These are phyloP conservation scores for Pleurotus giganteus DNA, from an alignment of 768 basidiomycete species.

Conservation along the genomic window DNA sequence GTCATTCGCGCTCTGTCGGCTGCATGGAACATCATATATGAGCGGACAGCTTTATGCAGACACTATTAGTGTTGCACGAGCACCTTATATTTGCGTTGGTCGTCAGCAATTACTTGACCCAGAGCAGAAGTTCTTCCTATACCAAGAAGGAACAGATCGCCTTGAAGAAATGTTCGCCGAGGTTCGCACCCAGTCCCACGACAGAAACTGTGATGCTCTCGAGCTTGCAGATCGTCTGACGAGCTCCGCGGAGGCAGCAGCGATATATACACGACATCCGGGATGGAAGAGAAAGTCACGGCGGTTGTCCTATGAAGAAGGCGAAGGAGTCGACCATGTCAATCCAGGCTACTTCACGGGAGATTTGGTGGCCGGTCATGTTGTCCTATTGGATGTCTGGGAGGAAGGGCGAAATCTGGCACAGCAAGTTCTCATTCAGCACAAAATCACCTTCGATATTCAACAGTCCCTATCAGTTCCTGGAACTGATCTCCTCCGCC, in stretches of 20 bases:
- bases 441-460: neutral
- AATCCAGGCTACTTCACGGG: neutral
- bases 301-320: neutral
- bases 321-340: slow-evolving; percentile 6
- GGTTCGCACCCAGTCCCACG: slow-evolving; percentile 19
- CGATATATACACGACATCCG: neutral
- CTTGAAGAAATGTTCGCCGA: slow-evolving; percentile 27
- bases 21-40: slow-evolving; percentile 22
- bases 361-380: neutral
- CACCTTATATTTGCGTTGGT: slow-evolving; percentile 19
- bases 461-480: neutral
- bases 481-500: neutral
- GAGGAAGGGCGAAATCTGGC: neutral
- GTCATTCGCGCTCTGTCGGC: slow-evolving; percentile 19
- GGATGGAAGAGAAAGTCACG: neutral
- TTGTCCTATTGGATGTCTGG: neutral
- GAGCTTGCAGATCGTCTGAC: slow-evolving; percentile 6
- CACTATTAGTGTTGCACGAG: slow-evolving; percentile 26
- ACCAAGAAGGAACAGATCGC: slow-evolving; percentile 23
- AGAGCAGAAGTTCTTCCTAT: slow-evolving; percentile 16
- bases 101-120: slow-evolving; percentile 24
- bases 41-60: slow-evolving; percentile 28
- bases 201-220: slow-evolving; percentile 16
- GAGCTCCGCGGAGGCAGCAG: neutral
- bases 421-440: neutral